phyloP scores from a whole-genome alignment of 495 filamentous ascomycete species.

The Hypoxylon fragiforme region DNA sequence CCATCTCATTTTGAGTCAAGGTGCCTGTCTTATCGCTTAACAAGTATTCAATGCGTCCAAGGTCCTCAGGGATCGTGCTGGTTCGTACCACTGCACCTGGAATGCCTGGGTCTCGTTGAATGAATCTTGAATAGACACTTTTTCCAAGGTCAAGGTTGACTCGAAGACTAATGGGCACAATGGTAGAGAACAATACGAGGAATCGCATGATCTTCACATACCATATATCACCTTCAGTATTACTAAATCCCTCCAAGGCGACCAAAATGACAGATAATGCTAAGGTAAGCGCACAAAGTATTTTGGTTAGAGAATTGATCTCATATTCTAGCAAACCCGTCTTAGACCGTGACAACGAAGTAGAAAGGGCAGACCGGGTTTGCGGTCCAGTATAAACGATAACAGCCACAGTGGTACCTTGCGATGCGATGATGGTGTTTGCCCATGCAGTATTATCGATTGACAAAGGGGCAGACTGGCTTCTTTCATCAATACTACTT shows the following conservation, averaged over 20 bases:
- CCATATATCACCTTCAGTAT: slow-evolving; percentile 68
- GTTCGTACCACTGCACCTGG: slow-evolving; percentile 91
- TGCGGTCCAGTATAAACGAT: slow-evolving; percentile 95
- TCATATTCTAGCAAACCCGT: slow-evolving; percentile 92
- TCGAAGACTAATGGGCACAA: slow-evolving; percentile 94
- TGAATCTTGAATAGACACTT: slow-evolving; percentile 92
- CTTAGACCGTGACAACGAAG: slow-evolving; percentile 86
- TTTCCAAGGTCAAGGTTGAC: slow-evolving; percentile 98
- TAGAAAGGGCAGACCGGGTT: slow-evolving; percentile 92
- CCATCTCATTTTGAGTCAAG: slow-evolving; percentile 97
- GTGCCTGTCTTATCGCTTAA: slow-evolving; percentile 98
- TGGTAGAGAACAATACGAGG: slow-evolving; percentile 96
- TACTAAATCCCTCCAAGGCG: slow-evolving; percentile 77
- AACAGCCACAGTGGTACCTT: slow-evolving; percentile 80
- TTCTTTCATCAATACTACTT: slow-evolving; percentile 24
- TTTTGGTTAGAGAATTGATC: slow-evolving; percentile 98
- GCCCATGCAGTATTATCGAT: slow-evolving; percentile 99
- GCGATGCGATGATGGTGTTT: slow-evolving; percentile 94
- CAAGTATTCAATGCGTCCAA: slow-evolving; percentile 94
- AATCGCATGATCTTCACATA: slow-evolving; percentile 96
- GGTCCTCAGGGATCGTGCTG: slow-evolving; percentile 95
- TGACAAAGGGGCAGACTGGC: slow-evolving; percentile 69
- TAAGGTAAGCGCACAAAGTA: slow-evolving; percentile 86
- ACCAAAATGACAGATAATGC: slow-evolving; percentile 88
- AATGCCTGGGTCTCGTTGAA: slow-evolving; percentile 87